These are phyloP conservation scores for Discostella pseudostelligera DNA, from an alignment of 108 stramenopile genomes.

Conservation along the genomic window DNA sequence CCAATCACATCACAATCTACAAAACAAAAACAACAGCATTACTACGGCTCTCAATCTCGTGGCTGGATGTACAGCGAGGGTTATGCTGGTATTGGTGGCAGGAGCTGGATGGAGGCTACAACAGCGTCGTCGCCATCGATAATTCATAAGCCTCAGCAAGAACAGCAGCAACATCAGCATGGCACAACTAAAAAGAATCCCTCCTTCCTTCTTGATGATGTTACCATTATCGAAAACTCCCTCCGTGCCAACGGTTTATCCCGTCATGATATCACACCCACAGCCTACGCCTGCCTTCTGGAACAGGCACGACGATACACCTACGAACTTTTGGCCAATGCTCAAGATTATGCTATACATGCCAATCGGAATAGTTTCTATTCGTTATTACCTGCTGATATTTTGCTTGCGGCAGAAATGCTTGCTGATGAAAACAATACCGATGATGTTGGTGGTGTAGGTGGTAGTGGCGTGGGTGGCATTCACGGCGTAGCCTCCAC, in stretches of 20 bases:
- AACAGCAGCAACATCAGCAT: not conserved
- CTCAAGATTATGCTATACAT: conserved; percentile 72
- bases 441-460: no score
- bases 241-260: conserved; percentile 56
- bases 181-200: conserved; percentile 1
- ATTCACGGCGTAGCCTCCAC: conserved; percentile 30
- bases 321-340: conserved; percentile 68
- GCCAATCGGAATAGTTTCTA: conserved; percentile 51
- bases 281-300: conserved; percentile 69
- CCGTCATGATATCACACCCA: conserved; percentile 63
- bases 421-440: no score
- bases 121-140: not conserved
- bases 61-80: conserved; percentile 42
- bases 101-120: conserved; percentile 33
- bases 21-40: not conserved
- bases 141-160: not conserved
- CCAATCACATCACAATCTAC: not conserved
- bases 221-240: conserved; percentile 60
- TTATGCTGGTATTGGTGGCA: conserved; percentile 23
- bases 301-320: conserved; percentile 82
- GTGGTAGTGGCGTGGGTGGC: conserved; percentile 30
- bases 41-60: conserved; percentile 19
- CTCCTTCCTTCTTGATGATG: conserved; percentile 60
- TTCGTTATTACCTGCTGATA: conserved; percentile 31
- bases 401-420: conserved; percentile 58